Evolutionary conservation across 2,329 filamentous ascomycete species (phyloP).

Genomic region (Phialocephala subalpina): DNA sequence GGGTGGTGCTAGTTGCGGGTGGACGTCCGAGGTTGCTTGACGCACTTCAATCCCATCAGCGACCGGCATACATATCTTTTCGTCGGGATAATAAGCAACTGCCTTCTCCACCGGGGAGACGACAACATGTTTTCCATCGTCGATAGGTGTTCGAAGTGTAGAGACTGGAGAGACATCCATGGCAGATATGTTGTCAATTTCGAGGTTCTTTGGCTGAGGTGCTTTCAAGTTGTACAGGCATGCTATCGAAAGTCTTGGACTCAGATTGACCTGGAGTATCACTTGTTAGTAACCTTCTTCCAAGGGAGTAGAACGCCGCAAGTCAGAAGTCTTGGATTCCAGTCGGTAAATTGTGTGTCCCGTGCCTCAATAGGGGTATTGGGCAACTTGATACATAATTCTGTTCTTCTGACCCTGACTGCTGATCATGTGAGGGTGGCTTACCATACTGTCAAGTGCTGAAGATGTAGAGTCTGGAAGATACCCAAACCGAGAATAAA

Average conservation of each 20-base stretch:
- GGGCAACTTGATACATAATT: neutral
- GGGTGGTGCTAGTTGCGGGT: slow-evolving; percentile 9
- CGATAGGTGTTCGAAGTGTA: neutral
- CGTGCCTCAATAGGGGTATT: neutral
- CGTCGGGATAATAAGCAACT: slow-evolving; percentile 28
- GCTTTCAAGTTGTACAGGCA: slow-evolving; percentile 25
- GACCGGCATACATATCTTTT: slow-evolving; percentile 28
- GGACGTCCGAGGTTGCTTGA: neutral
- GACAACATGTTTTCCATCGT: slow-evolving; percentile 35
- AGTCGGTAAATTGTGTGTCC: neutral
- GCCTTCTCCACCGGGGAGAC: slow-evolving; percentile 26
- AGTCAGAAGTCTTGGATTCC: neutral
- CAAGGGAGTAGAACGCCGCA: neutral
- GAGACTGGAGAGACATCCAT: slow-evolving; percentile 18
- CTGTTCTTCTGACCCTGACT: neutral
- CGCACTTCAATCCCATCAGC: slow-evolving; percentile 12
- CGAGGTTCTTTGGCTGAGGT: slow-evolving; percentile 2
- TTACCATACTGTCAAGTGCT: slow-evolving; percentile 14
- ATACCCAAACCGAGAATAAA: neutral
- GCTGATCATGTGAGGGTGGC: neutral
- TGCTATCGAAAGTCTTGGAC: slow-evolving; percentile 22
- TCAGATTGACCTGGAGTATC: slow-evolving; percentile 3
- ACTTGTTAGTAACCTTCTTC: neutral
- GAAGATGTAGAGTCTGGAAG: neutral
- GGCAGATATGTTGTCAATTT: neutral